Evolutionary conservation across 495 filamentous ascomycete genomes (phyloP).

Genomic region (Penicillium soppii): DNA sequence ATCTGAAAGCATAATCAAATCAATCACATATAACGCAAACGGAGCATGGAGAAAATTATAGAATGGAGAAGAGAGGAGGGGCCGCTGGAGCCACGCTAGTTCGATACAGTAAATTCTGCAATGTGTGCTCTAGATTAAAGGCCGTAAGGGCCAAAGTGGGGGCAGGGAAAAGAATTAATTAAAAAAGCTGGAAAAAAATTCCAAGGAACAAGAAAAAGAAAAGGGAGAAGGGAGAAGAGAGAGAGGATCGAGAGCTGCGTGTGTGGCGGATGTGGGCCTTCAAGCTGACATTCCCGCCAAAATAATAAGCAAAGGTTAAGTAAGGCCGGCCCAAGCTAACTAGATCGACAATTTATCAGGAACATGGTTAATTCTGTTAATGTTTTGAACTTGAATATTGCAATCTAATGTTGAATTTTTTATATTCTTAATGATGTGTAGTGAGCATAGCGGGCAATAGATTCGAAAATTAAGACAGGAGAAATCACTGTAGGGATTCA

Average conservation of each 20-base stretch:
- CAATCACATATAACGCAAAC: neutral
- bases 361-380: too few relatives aligned
- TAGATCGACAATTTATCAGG: neutral
- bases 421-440: too few relatives aligned
- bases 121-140: neutral
- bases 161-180: neutral
- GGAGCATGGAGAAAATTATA: constrained; percentile 4
- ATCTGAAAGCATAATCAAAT: constrained; percentile 8
- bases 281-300: constrained; percentile 12
- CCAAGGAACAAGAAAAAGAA: constrained; percentile 14
- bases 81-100: constrained; percentile 1
- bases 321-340: neutral
- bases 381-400: too few relatives aligned
- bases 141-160: neutral
- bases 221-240: constrained; percentile 17
- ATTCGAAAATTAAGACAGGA: too few relatives aligned
- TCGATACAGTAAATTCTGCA: constrained; percentile 1
- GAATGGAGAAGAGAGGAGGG: constrained; percentile 3
- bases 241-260: constrained; percentile 21
- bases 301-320: neutral
- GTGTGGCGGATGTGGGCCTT: constrained; percentile 22
- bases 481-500: too few relatives aligned
- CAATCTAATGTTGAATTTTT: too few relatives aligned
- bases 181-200: constrained; percentile 13
- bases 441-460: too few relatives aligned